Evolutionary conservation across 73 alveolate genomes (phyloP), one percentile per base, ranked within the genome.

Genomic region (Blepharisma stoltei): DNA sequence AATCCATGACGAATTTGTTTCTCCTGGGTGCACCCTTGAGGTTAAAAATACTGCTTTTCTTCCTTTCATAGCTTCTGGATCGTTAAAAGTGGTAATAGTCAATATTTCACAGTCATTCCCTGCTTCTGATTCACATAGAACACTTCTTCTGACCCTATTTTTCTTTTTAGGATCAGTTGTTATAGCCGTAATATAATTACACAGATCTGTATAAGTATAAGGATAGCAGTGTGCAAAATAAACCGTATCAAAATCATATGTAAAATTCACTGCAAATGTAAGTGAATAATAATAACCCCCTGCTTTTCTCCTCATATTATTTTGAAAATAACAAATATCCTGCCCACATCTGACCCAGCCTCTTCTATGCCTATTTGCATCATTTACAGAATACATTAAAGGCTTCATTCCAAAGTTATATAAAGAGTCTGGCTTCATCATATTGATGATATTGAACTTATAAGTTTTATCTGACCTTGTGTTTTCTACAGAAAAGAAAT

Each of bases 11-110:
- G 99, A 89, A 77, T 89, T 92, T 6, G 97, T 88, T 84, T 97
- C 99, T 18, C 99, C 99, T 25, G 99, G 99, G 75, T 97, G 99
- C 0, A 96, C 99, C 81, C 99, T 91, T 0, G 98, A 92, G 0
- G 98, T 84, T 43, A 94, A 50, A 45, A 94, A 86, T 45, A 89
- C 86, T 2, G 88, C 93, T 53, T 84, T 83, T 14, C 85, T 69
- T 21, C 84, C 76, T 67, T 84, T 89, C 18, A 23, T n/a, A 11
- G 90, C 84, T 87, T 87, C 53, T 78, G 83, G 49, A 77, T 87
- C 73, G 82, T 80, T 53, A 77, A 87, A 87, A 83, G 67, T 87
- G 90, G 69, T 87, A 6, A 49, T 49, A n/a, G 43, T 20, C 81
- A 20, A 9, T 11, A 71, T 5, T 71, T 44, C 76, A 7, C 18